Evolutionary conservation across 768 basidiomycete genomes (phyloP).

Genomic region (Neoboletus magnificus): DNA sequence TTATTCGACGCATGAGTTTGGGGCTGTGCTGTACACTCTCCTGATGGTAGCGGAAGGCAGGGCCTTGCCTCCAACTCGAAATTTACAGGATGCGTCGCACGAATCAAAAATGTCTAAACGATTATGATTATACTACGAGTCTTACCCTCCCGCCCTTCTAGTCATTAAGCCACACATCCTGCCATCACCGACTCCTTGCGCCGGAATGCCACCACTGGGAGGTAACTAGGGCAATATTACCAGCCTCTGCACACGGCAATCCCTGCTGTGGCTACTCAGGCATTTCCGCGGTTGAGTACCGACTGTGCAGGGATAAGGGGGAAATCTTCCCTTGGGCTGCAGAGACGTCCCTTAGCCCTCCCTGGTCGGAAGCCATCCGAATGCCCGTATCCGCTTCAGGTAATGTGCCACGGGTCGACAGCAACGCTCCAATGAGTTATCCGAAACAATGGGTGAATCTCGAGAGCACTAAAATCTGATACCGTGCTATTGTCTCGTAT

Average conservation of each 20-base stretch:
- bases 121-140: neutral
- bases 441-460: neutral
- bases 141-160: neutral
- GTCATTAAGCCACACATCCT: neutral
- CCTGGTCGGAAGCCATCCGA: neutral
- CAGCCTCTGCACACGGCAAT: neutral
- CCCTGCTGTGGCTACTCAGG: neutral
- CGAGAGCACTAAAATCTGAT: neutral
- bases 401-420: neutral
- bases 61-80: neutral
- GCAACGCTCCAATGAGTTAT: neutral
- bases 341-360: neutral
- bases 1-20: slow-evolving; percentile 51
- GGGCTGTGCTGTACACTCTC: neutral
- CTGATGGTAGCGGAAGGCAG: neutral
- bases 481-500: neutral
- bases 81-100: neutral
- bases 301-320: neutral
- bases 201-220: neutral
- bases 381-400: neutral
- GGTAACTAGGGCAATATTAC: neutral
- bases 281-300: neutral
- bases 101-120: neutral
- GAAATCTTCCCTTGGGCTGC: neutral
- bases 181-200: neutral